Base-by-base conservation (phyloP, 208 protist genomes). In the Phytomonas sp. region DNA sequence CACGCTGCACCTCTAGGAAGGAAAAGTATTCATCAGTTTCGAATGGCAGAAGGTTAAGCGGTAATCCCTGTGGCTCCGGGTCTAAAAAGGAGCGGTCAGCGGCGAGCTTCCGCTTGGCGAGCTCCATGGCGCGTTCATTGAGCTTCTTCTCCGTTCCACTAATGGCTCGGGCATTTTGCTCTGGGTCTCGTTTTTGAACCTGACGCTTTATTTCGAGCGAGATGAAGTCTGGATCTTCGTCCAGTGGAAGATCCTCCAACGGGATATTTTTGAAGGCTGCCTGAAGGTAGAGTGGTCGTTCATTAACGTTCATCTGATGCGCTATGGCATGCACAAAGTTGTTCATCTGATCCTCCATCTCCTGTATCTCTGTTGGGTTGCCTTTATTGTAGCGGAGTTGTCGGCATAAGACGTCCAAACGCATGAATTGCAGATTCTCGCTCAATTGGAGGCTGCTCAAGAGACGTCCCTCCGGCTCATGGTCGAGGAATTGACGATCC, bases 311-410 rank as follows among this genome's bases (percentile, higher is more conserved):
- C 62, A 91, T 67, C 64, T 80, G 62, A 53, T 86, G 82, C 28
- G 88, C 88, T 13, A 94, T 76, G 40, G 85, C 80, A 62, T 87
- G 78, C 2, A 80, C 79, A 37, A 86, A 76, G 70, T 88, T 83
- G 68, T 89, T 87, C 82, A 93, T 82, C 51, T 74, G 71, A 34
- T 90, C 76, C 78, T 92, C 84, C 75, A 87, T 76, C 40, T 79
- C 77, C 30, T 70, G 56, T 11, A 91, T 71, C 66, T 78, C 77
- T 60, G 83, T 68, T 13, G 63, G 46, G 51, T 84, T 72, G 36
- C 70, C 77, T 11, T 68, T 69, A 53, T 61, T 62, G 67, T 74
- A 71, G 37, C 82, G 77, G n/a, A 84, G 28, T 26, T 77, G 75
- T 33, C 88, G 78, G 30, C 83, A 82, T 71, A 88, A 78, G 67